Evolutionary conservation across 2,329 filamentous ascomycete species (phyloP), one percentile per base, ranked within the genome.

Genomic region (Colletotrichum chrysophilum): DNA sequence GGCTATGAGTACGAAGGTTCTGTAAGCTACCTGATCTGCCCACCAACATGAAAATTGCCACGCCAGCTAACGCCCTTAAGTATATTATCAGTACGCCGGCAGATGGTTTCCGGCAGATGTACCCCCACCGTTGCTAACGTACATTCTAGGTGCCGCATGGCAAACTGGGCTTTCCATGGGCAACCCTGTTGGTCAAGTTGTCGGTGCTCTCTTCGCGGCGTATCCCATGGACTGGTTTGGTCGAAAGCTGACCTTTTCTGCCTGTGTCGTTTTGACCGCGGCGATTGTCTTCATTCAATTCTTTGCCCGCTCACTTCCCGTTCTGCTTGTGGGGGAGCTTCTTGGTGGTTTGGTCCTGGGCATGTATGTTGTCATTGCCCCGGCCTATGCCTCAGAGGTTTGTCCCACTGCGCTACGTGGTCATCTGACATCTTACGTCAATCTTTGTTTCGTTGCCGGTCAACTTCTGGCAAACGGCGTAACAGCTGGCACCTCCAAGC

Each of bases 281-380:
- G 86, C 83, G 2, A 88, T 92, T 55, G 88, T 93, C 73, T 93
- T 92, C 80, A 88, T 93, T 71, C 90, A 92, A 77, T 92, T 93
- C 84, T 93, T 92, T 78, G 90, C 91, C 14, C 87, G 88, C 4
- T 89, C 88, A 1, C 85, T 92, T 14, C 79, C 86, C 9, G 88
- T 89, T 14, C 85, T 93, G 3, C 87, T 92, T n/a, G 89, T 89
- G 4, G 90, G 91, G 32, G 91, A 93, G 84, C 84, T 94, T 3
- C 85, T 93, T 0, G 89, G 89, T 28, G 92, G 92, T 2, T 84
- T 93, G 8, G 89, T 93, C 1, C 86, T 91, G n/a, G 91, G 91
- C 4, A 90, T 89, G 69, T 93, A 91, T 79, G 90, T 90, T 7
- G 89, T 91, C 30, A 89, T 89, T 69, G 88, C 88, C 0, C 88